These are phyloP conservation scores for Colletotrichum camelliae DNA, from an alignment of 2,329 filamentous ascomycete genomes.

Conservation along the genomic window DNA sequence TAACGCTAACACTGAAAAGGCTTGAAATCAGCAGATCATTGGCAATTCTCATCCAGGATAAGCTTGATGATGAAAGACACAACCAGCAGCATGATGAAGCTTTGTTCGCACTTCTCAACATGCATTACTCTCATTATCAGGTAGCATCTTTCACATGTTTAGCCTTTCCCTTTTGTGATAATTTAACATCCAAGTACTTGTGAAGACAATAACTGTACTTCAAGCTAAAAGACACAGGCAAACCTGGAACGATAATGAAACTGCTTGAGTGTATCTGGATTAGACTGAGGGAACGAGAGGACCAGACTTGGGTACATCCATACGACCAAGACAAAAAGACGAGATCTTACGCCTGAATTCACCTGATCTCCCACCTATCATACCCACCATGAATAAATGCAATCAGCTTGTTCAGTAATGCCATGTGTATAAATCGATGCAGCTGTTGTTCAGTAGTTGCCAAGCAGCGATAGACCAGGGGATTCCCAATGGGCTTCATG, in stretches of 20 bases:
- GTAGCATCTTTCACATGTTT: neutral
- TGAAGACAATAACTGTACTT: neutral
- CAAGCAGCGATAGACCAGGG: too few species aligned
- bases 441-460: too few species aligned
- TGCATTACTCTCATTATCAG: accelerated
- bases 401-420: neutral
- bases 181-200: accelerated
- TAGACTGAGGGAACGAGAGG: neutral
- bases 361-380: accelerated
- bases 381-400: too few species aligned
- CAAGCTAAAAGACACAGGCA: accelerated
- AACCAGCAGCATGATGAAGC: neutral
- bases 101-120: neutral
- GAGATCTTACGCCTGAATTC: neutral
- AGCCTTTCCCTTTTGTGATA: neutral
- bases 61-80: neutral
- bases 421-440: too few species aligned
- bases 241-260: accelerated
- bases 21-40: accelerated
- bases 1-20: accelerated
- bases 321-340: neutral
- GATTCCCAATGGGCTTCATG: too few species aligned
- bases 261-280: neutral
- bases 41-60: neutral
- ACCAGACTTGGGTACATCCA: neutral